Evolutionary conservation across 768 basidiomycete species (phyloP), one percentile per base, ranked within the genome.

Genomic region (Scleroderma citrinum): DNA sequence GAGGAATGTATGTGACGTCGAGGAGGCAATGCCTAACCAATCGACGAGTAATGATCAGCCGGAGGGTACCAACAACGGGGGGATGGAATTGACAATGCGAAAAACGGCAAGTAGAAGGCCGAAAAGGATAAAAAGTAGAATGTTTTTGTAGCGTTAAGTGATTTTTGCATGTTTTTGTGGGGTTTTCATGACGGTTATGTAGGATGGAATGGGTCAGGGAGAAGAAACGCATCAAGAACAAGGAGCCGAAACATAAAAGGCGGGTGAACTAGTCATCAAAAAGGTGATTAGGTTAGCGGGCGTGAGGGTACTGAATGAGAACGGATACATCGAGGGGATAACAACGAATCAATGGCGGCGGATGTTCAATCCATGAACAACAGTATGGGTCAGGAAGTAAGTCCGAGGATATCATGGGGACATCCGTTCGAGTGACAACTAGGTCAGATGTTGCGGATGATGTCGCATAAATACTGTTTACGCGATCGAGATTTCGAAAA

Each of bases 141-240:
- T 77, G 67, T 81, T 80, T 80, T 80, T 79, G 70, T 71, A 57
- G 56, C 61, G 69, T 65, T 70, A 66, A 48, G 49, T 50, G n/a
- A 45, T 66, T 65, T 66, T 51, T 67, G 55, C 51, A 47, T 74
- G 66, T 64, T 69, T 68, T 73, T 65, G 58, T 5, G 26, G 8
- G 26, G 26, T 29, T 29, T 29, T 68, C 59, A 50, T 57, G 60
- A 61, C 56, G 61, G 54, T 59, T 56, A 62, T 52, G 48, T 49
- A 53, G 59, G 29, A 23, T 19, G 31, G 43, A 42, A 24, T 23
- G 23, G 26, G 26, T 29, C 4, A 44, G 30, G 30, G 30, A 31
- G 30, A 32, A 44, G 5, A 69, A 69, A 65, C 62, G 58, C 65
- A 67, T 64, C 70, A 68, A 61, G 65, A 60, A 61, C 64, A 29